Base-by-base conservation (phyloP, 768 basidiomycete species). In the Serendipita vermifera region DNA sequence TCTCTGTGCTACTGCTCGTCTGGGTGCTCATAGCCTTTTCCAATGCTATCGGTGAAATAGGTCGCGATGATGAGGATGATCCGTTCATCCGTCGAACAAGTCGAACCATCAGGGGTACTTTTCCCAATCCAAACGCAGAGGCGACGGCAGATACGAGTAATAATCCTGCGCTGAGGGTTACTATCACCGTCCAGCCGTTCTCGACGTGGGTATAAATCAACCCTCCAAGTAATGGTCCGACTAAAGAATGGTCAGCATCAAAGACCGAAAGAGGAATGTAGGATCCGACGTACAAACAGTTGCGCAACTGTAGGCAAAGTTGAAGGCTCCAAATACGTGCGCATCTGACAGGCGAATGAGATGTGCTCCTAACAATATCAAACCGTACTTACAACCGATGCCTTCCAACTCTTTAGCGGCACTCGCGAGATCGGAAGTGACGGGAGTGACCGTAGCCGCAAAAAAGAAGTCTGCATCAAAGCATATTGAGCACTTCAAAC, bases 291-390 rank as follows among this genome's bases (percentile, higher is more conserved):
- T 61, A 83, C 83, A 63, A 41, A 77, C 68, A 31, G 80, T 75
- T 31, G 83, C 85, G 56, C 83, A 63, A 1, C 81, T 84, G 59
- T 80, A 85, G 2, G 78, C 78, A 7, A 87, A 63, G 67, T 86
- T 88, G 64, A 84, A 85, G 0, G 79, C 80, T 3, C 79, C 85
- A 62, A 85, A 87, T 2, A 83, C 74, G 62, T 87, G 84, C 0
- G 77, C 85, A 66, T 82, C 85, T 87, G 60, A 26, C n/a, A n/a
- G n/a, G n/a, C n/a, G n/a, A n/a, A n/a, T n/a, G n/a, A n/a, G n/a
- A n/a, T n/a, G n/a, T n/a, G n/a, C 38, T 59, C 35, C 43, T 41
- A 39, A 41, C 17, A 36, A 26, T 59, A 29, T 3, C 22, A 48
- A 17, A 66, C 82, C n/a, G 40, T 20, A 55, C 57, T 9, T 62